A percentile compares a stretch with the other conserved stretches of the same genome.
Conservation (phyloP, 1,284 basidiomycete species). For the Ustilago curta region DNA sequence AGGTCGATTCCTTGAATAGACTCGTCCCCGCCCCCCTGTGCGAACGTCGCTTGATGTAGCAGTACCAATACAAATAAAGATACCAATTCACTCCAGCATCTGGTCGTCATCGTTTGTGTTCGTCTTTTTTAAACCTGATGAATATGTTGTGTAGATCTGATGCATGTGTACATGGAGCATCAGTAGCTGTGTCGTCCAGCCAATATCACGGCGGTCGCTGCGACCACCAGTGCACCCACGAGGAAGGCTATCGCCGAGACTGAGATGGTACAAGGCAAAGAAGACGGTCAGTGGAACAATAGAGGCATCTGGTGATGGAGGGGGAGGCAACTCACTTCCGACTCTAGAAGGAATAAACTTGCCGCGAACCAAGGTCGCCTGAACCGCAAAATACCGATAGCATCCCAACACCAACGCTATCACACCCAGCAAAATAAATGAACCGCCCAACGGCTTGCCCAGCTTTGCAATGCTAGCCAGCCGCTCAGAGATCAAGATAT, state of each 20-base stretch:
- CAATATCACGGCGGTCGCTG: constrained; percentile 48
- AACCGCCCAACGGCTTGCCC: constrained; percentile 59
- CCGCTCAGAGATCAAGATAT: constrained; percentile 19
- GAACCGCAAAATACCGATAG: constrained; percentile 58
- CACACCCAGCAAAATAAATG: constrained; percentile 60
- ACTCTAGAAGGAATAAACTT: constrained; percentile 58
- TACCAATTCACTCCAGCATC: constrained; percentile 15
- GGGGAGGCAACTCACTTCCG: constrained; percentile 46
- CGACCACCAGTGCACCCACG: constrained; percentile 47
- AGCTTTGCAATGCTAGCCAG: constrained; percentile 41
- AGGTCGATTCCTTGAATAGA: not conserved
- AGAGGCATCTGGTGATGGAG: not conserved
- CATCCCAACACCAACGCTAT: constrained; percentile 53
- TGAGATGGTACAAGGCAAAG: not conserved
- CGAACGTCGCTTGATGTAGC: constrained; percentile 13
- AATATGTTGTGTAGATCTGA: not conserved
- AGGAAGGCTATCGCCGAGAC: constrained; percentile 41
- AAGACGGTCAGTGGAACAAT: not conserved
- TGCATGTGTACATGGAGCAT: not conserved
- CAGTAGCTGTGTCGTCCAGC: constrained; percentile 19
- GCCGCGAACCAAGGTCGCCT: constrained; percentile 49
- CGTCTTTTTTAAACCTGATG: not conserved
- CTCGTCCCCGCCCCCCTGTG: not conserved
- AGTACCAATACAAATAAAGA: constrained; percentile 22
- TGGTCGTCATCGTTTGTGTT: not conserved